A percentile compares a stretch with the other conserved stretches of the same genome.
Conservation (phyloP, 495 filamentous ascomycete genomes). For the Daldinia bambusicola region DNA sequence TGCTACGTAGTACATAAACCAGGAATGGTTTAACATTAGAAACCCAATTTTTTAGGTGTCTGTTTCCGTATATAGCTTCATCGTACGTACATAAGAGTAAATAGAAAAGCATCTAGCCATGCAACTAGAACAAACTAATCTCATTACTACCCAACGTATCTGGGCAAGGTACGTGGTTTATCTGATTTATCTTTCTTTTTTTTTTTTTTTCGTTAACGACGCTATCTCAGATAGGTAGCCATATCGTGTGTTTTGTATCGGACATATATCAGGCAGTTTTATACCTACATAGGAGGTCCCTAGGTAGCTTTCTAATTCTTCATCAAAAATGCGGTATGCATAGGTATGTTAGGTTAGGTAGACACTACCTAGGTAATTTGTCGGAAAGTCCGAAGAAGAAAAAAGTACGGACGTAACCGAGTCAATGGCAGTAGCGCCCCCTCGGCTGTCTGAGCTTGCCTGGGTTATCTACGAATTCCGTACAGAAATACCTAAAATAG, state of each 20-base stretch:
- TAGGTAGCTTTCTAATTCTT: constrained; percentile 4
- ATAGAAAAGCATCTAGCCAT: neutral
- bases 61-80: neutral
- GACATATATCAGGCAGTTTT: constrained; percentile 1
- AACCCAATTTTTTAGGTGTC: constrained; percentile 3
- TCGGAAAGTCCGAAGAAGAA: neutral
- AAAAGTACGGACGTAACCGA: constrained; percentile 7
- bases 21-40: neutral
- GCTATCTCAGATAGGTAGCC: constrained; percentile 8
- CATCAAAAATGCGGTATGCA: neutral
- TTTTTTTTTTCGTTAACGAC: neutral
- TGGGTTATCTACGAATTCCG: constrained; percentile 12
- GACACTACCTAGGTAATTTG: no score
- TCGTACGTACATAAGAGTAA: neutral
- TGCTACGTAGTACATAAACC: no score
- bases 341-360: neutral
- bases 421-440: constrained; percentile 12
- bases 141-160: constrained; percentile 10
- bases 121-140: neutral
- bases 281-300: no score
- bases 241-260: constrained; percentile 4
- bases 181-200: no score
- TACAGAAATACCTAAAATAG: constrained; percentile 28
- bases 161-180: neutral
- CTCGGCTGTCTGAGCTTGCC: neutral